Percentiles rank a stretch among this genome's conserved stretches.
These are phyloP conservation scores for Pyrus betulifolia DNA, from an alignment of 306 rosid species.

Conservation along the genomic window DNA sequence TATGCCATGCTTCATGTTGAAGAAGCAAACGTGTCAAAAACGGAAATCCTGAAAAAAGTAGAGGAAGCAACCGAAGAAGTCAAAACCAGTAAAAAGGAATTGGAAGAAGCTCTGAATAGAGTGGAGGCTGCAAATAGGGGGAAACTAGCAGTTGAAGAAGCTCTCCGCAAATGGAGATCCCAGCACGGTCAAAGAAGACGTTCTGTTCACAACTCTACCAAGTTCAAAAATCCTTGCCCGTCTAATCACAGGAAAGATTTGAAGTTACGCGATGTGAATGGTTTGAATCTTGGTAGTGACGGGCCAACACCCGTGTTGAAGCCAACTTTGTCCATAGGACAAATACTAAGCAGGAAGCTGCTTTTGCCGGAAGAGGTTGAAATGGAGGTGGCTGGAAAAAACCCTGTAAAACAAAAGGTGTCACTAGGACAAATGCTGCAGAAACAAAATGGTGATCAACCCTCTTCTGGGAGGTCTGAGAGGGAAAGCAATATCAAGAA, in stretches of 20 bases:
- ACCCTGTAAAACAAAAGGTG: conserved; percentile 51
- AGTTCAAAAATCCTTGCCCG: conserved; percentile 57
- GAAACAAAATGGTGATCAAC: conserved; percentile 47
- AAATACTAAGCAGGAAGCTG: conserved; percentile 78
- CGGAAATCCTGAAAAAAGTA: conserved; percentile 55
- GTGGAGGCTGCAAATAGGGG: conserved; percentile 83
- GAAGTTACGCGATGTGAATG: conserved; percentile 43
- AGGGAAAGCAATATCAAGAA: conserved; percentile 50
- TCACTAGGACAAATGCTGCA: conserved; percentile 89
- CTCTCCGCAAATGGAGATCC: conserved; percentile 79
- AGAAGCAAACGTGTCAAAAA: conserved; percentile 55
- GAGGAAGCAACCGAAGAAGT: conserved; percentile 82
- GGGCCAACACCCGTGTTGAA: conserved; percentile 43
- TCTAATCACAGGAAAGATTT: conserved; percentile 44
- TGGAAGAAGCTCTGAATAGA: conserved; percentile 79
- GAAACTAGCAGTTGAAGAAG: conserved; percentile 73
- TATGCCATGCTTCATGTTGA: conserved; percentile 73
- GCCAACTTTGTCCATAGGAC: conserved; percentile 76
- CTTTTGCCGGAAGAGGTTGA: conserved; percentile 57
- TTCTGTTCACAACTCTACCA: conserved; percentile 34
- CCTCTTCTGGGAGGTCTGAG: conserved; percentile 32
- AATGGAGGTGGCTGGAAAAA: conserved; percentile 25
- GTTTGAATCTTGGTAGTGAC: conserved; percentile 33
- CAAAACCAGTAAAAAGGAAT: conserved; percentile 52
- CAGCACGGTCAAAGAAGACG: conserved; percentile 55